Base-by-base conservation (phyloP, 129 eudicot genomes). In the Saussurea involucrata region DNA sequence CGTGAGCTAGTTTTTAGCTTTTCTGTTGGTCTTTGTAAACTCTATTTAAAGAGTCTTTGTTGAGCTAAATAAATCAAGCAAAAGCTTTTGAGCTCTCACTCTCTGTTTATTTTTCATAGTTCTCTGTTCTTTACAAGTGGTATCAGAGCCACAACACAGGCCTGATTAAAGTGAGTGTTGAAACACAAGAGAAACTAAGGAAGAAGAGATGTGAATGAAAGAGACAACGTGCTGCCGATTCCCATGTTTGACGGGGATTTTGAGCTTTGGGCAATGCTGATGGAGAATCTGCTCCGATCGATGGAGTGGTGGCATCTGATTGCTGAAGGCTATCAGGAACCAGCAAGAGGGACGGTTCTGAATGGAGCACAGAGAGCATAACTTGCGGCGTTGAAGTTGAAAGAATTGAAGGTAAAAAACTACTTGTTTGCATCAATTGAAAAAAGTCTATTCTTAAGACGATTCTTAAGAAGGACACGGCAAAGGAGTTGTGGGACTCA, bases 221-320 rank as follows among this genome's bases (percentile, higher is more conserved):
- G 34, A 58, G 28, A 29, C 32, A 29, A 29, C 32, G 4, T 29
- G 32, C 32, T 29, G 2, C 32, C 4, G 32, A 77, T 77, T 67
- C 81, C 81, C 9, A 27, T 36, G 24, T 76, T 76, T 29, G 74
- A 76, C 46, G 81, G 81, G n/a, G 22, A 0, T 5, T 44, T 67
- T 32, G 75, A 77, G 29, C 75, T 67, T 49, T 77, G 81, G 68
- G 68, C 75, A 2, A 58, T 24, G 75, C 21, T 77, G 64, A 76
- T 76, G 81, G 75, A 77, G 68, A 77, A 77, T 17, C 11, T 77
- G 5, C 32, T 76, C 15, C 21, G 75, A 46, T 27, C 75, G 2
- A 29, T 1, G 4, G 32, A 29, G 4, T 29, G 1, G 4, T 29
- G 32, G 32, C 1, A 29, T 29, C 4, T 76, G 42, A 21, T 76